Evolutionary conservation across 2,329 filamentous ascomycete species (phyloP).

Genomic region (Fusarium poae): DNA sequence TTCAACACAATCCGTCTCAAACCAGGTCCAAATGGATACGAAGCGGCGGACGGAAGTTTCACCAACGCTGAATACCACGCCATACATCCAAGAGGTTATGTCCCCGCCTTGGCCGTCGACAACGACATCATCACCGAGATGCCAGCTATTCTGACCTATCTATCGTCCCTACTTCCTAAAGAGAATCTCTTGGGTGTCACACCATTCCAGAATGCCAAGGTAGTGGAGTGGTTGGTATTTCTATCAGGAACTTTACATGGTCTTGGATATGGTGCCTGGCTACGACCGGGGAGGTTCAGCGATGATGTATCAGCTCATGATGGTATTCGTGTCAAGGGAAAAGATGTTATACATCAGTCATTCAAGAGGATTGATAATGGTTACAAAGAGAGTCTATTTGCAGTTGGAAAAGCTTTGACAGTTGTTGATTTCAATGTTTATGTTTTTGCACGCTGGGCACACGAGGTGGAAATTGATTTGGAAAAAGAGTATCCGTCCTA

Average conservation of each 20-base stretch:
- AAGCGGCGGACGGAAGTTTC: slow-evolving; percentile 52
- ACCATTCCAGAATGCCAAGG: slow-evolving; percentile 42
- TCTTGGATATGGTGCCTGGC: slow-evolving; percentile 45
- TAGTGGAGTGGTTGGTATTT: slow-evolving; percentile 52
- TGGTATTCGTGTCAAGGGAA: slow-evolving; percentile 16
- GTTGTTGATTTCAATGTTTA: slow-evolving; percentile 41
- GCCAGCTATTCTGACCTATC: slow-evolving; percentile 52
- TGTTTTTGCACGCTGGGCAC: slow-evolving; percentile 40
- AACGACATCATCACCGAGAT: slow-evolving; percentile 52
- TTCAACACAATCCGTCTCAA: slow-evolving; percentile 43
- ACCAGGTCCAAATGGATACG: slow-evolving; percentile 26
- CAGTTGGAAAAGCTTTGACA: slow-evolving; percentile 27
- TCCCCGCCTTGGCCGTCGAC: slow-evolving; percentile 51
- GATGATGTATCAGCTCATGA: slow-evolving; percentile 27
- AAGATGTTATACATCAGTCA: not conserved
- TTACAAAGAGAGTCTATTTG: not conserved
- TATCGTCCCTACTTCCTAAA: slow-evolving; percentile 44
- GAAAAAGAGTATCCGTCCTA: slow-evolving; percentile 21
- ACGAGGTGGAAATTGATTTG: slow-evolving; percentile 20
- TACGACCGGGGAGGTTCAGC: slow-evolving; percentile 48
- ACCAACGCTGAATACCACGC: slow-evolving; percentile 47
- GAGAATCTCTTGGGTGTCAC: slow-evolving; percentile 43
- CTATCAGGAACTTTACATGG: slow-evolving; percentile 52
- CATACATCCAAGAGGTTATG: slow-evolving; percentile 51
- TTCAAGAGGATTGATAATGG: slow-evolving; percentile 23